These are phyloP conservation scores for Theileria sp. DNA, from an alignment of 169 alveolate genomes.

Conservation along the genomic window DNA sequence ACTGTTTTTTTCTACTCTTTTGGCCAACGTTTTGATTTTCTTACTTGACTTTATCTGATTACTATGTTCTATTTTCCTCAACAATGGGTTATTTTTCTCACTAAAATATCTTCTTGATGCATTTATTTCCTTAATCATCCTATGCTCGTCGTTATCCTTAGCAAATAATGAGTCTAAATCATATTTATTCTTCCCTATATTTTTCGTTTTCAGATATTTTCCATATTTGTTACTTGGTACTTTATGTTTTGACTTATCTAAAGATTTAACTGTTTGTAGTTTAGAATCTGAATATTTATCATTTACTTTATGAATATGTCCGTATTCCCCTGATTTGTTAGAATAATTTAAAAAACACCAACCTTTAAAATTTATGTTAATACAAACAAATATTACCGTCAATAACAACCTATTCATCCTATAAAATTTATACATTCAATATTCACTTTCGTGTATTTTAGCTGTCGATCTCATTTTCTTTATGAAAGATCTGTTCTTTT, in stretches of 20 bases:
- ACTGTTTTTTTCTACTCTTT: conserved; percentile 55
- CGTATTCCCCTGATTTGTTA: neutral
- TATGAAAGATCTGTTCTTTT: conserved; percentile 68
- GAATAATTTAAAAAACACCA: neutral
- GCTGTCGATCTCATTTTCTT: conserved; percentile 61
- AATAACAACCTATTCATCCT: neutral
- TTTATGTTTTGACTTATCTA: neutral
- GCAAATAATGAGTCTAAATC: neutral
- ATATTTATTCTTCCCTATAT: neutral
- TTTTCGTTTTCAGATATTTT: neutral
- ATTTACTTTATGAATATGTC: neutral
- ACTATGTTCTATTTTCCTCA: conserved; percentile 30
- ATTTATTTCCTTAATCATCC: conserved; percentile 39
- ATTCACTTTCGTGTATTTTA: conserved; percentile 10
- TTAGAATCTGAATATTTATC: neutral
- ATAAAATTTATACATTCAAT: neutral
- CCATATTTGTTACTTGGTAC: neutral
- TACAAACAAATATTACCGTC: neutral
- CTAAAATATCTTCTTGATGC: conserved; percentile 15
- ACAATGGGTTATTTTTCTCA: conserved; percentile 34
- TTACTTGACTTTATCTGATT: conserved; percentile 32
- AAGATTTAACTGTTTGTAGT: neutral
- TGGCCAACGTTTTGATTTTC: conserved; percentile 19
- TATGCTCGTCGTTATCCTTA: neutral
- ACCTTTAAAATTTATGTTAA: neutral